These are phyloP conservation scores for Maudiozyma humilis DNA, from an alignment of 1,139 yeast genomes.

Conservation along the genomic window DNA sequence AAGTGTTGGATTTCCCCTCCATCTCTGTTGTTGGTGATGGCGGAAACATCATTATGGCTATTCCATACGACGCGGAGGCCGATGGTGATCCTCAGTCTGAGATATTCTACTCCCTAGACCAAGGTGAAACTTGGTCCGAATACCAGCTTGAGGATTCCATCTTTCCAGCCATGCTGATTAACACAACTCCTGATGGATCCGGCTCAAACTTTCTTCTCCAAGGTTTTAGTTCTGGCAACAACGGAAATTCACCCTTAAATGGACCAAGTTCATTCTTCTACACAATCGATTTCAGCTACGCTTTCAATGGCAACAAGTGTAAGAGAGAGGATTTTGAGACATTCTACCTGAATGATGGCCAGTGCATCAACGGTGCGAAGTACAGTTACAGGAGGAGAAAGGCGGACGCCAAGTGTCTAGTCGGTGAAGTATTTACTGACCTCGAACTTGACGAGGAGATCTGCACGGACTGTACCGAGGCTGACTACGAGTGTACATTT, in stretches of 20 bases:
- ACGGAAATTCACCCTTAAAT: no score
- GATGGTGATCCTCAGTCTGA: constrained; percentile 27
- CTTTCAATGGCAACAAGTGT: constrained; percentile 49
- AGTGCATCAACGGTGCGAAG: constrained; percentile 67
- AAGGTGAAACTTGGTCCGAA: constrained; percentile 59
- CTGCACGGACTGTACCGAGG: constrained; percentile 54
- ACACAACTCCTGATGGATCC: constrained; percentile 66
- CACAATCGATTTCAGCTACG: constrained; percentile 54
- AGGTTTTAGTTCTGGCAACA: constrained; percentile 40
- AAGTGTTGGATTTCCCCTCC: constrained; percentile 48
- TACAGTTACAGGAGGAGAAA: constrained; percentile 65
- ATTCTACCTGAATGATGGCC: constrained; percentile 49
- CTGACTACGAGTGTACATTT: constrained; percentile 66
- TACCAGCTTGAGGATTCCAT: constrained; percentile 43
- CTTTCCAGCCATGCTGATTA: constrained; percentile 40
- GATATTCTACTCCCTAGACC: constrained; percentile 61
- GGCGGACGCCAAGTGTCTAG: constrained; percentile 58
- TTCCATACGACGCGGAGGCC: constrained; percentile 31
- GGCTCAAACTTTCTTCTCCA: constrained; percentile 51
- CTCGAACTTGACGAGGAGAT: constrained; percentile 46
- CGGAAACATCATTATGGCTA: constrained; percentile 67
- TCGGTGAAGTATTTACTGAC: constrained; percentile 53
- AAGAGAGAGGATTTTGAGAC: constrained; percentile 53
- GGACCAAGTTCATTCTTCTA: constrained; percentile 22
- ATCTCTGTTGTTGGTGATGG: constrained; percentile 66